Evolutionary conservation across 805 yeast species (phyloP), one percentile per base, ranked within the genome.

Genomic region (Metschnikowia dekortorum): DNA sequence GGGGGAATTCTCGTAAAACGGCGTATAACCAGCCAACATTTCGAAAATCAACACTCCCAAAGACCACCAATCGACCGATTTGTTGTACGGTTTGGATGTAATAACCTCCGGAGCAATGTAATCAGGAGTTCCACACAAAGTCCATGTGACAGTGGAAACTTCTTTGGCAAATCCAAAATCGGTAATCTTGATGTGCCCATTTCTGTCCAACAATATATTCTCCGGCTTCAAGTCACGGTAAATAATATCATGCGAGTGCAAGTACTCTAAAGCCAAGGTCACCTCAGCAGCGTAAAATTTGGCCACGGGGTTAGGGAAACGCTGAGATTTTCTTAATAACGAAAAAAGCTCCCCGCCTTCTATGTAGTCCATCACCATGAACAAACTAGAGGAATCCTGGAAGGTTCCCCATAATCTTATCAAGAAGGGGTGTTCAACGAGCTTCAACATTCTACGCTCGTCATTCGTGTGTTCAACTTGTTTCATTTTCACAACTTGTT

Each of bases 361-460:
- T 58, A 81, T 80, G 64, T 80, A 81, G 60, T 81, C 85, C 85
- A 81, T 81, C 35, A 81, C 78, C 84, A 81, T 80, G 54, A 80
- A 81, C 50, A 81, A 65, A 56, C 79, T 79, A 56, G 72, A 73
- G 36, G 80, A 69, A 58, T 81, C 85, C 61, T 80, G 84, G 59
- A 76, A 81, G 6, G 84, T 81, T n/a, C 85, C 85, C 85, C 85
- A 81, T 84, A 81, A 80, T 50, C 84, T 62, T 53, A 79, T 80
- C 55, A 81, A 69, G 54, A 80, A 81, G 6, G 85, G 85, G 58
- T 81, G 85, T 55, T 80, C 81, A 10, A 80, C 81, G 48, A 79
- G 67, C 53, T 76, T 78, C 37, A 81, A 66, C 80, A 81, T 81
- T 56, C 84, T 67, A 50, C 85, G 66, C 64, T 81, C 85, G 60